Conservation (phyloP, 1,139 yeast species). For the Taphrina betulina region DNA sequence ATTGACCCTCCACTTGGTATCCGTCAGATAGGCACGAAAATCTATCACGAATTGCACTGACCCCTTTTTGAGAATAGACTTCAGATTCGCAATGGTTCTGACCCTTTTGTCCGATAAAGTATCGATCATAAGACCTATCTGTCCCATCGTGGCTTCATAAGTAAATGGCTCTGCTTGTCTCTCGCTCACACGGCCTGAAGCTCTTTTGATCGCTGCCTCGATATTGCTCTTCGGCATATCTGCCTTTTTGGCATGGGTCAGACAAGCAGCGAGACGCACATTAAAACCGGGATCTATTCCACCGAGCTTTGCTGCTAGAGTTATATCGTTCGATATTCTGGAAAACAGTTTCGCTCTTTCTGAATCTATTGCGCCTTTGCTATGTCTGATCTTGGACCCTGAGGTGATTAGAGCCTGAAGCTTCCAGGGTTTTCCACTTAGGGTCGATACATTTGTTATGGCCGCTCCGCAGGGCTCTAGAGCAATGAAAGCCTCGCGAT, state of each 20-base stretch:
- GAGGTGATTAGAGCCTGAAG: neutral
- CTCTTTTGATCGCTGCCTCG: constrained; percentile 83
- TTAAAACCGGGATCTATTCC: constrained; percentile 63
- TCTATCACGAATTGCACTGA: constrained; percentile 37
- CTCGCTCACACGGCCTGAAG: constrained; percentile 51
- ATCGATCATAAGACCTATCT: constrained; percentile 79
- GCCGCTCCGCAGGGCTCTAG: neutral
- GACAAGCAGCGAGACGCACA: constrained; percentile 66
- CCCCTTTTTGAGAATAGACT: constrained; percentile 70
- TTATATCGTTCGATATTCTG: constrained; percentile 69
- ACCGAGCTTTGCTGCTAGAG: constrained; percentile 68
- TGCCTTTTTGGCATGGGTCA: constrained; percentile 74
- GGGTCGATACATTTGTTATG: constrained; percentile 8
- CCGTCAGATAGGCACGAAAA: neutral
- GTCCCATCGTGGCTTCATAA: constrained; percentile 85
- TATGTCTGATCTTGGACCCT: constrained; percentile 90
- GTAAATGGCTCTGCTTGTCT: constrained; percentile 52
- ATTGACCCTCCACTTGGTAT: constrained; percentile 52
- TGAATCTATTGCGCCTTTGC: constrained; percentile 89
- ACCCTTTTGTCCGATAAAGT: constrained; percentile 87
- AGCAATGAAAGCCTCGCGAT: neutral
- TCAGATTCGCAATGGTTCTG: constrained; percentile 71
- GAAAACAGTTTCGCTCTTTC: constrained; percentile 68
- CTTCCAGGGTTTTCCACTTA: neutral
- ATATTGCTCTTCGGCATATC: constrained; percentile 82